These are phyloP conservation scores for Tolypocladium nubicola DNA, from an alignment of 2,329 filamentous ascomycete genomes.

Conservation along the genomic window DNA sequence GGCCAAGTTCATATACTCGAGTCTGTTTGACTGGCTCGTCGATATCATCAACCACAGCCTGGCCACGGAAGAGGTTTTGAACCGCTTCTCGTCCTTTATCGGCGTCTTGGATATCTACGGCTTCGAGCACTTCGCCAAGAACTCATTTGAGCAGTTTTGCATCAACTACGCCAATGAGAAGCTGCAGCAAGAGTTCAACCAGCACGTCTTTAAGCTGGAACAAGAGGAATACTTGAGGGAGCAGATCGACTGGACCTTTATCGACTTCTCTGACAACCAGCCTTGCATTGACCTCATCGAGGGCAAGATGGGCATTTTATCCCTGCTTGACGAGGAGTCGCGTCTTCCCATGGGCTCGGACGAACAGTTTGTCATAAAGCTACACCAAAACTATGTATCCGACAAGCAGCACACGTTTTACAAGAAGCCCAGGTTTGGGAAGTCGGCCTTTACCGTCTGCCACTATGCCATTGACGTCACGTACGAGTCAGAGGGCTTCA, in stretches of 20 bases:
- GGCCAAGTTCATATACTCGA: constrained; percentile 97
- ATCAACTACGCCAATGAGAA: constrained; percentile 99
- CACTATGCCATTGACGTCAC: constrained; percentile 98
- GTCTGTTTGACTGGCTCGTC: constrained; percentile 98
- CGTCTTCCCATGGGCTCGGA: constrained; percentile 94
- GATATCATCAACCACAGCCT: constrained; percentile 88
- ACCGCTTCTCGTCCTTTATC: constrained; percentile 80
- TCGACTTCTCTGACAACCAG: constrained; percentile 98
- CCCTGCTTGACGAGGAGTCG: constrained; percentile 91
- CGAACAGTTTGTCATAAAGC: constrained; percentile 90
- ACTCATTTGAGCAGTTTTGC: constrained; percentile 99
- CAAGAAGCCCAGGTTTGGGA: constrained; percentile 97
- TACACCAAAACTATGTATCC: constrained; percentile 83
- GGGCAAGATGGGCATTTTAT: constrained; percentile 87
- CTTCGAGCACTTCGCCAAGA: constrained; percentile 98
- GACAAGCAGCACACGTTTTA: constrained; percentile 96
- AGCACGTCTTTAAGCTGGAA: constrained; percentile 97
- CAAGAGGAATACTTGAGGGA: constrained; percentile 96
- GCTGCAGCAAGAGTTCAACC: constrained; percentile 97
- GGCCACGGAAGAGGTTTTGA: constrained; percentile 78
- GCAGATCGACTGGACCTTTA: constrained; percentile 98
- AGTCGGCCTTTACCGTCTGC: constrained; percentile 94
- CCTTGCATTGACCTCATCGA: constrained; percentile 98
- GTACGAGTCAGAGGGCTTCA: constrained; percentile 97
- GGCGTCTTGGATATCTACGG: constrained; percentile 98